These are phyloP conservation scores for Sungouiella blattae DNA, from an alignment of 805 yeast species.

Conservation along the genomic window DNA sequence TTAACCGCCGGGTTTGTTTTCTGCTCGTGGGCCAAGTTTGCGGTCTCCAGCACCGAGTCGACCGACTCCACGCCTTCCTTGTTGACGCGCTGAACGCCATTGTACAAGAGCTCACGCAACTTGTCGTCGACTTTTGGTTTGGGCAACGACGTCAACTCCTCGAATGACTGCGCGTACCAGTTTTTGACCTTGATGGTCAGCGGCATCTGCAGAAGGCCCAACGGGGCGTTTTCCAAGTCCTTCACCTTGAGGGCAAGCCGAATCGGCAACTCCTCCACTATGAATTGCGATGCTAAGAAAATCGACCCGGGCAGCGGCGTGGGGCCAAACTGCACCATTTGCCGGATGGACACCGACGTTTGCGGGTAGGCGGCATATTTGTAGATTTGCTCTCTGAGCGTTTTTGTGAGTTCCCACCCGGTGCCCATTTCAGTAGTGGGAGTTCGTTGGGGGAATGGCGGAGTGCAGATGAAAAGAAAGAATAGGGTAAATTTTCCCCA, in stretches of 20 bases:
- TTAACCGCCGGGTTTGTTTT: slow-evolving; percentile 34
- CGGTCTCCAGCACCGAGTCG: slow-evolving; percentile 8
- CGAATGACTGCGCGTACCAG: slow-evolving; percentile 91
- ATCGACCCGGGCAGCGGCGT: slow-evolving; percentile 73
- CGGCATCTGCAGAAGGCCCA: slow-evolving; percentile 68
- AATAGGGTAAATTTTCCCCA: neutral
- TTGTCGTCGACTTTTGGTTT: slow-evolving; percentile 51
- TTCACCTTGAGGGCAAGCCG: slow-evolving; percentile 82
- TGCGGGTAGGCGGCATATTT: slow-evolving; percentile 73
- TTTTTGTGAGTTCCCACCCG: slow-evolving; percentile 48
- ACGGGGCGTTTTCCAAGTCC: slow-evolving; percentile 77
- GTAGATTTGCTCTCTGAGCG: slow-evolving; percentile 53
- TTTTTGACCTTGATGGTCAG: slow-evolving; percentile 72
- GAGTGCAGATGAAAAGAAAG: neutral
- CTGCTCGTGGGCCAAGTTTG: slow-evolving; percentile 30
- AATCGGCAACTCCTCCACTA: slow-evolving; percentile 83
- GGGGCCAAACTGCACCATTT: slow-evolving; percentile 90
- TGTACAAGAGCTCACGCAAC: slow-evolving; percentile 30
- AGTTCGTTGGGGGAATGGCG: neutral
- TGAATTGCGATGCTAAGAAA: slow-evolving; percentile 79
- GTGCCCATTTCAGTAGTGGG: slow-evolving; percentile 29
- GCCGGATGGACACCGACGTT: slow-evolving; percentile 78
- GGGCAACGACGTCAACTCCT: slow-evolving; percentile 66
- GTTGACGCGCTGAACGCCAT: slow-evolving; percentile 2
- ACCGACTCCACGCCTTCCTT: slow-evolving; percentile 6